These are phyloP conservation scores for Wickerhamomyces sydowiorum DNA, from an alignment of 805 yeast species.

Conservation along the genomic window DNA sequence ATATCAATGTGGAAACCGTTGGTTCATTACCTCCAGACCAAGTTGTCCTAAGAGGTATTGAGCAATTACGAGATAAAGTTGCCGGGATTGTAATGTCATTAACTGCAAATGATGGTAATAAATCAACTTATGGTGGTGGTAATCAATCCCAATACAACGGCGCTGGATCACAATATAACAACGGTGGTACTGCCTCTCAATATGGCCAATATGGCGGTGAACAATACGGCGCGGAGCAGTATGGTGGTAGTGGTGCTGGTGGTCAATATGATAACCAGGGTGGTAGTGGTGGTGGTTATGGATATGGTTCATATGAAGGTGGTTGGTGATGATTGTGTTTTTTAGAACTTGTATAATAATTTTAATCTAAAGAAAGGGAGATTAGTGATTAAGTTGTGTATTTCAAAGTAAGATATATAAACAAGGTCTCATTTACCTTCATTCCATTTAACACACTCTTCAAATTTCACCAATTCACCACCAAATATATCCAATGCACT, in stretches of 20 bases:
- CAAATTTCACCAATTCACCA: slow-evolving; percentile 71
- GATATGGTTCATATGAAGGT: slow-evolving; percentile 1
- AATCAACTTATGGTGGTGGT: slow-evolving; percentile 34
- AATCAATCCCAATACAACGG: slow-evolving; percentile 28
- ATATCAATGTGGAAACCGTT: slow-evolving; percentile 87
- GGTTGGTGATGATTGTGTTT: background rate
- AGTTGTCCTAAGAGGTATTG: slow-evolving; percentile 80
- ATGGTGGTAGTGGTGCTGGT: slow-evolving; percentile 29
- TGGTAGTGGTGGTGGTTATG: slow-evolving; percentile 11
- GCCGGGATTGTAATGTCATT: slow-evolving; percentile 81
- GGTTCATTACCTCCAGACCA: slow-evolving; percentile 88
- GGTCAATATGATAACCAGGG: slow-evolving; percentile 15
- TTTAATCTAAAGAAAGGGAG: no score
- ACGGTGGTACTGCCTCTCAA: slow-evolving; percentile 14
- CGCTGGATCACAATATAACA: slow-evolving; percentile 21
- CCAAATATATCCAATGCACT: slow-evolving; percentile 94
- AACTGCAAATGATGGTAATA: slow-evolving; percentile 42
- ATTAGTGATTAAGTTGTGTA: no score
- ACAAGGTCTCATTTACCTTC: slow-evolving; percentile 11
- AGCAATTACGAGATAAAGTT: slow-evolving; percentile 80
- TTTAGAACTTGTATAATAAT: no score
- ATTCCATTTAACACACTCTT: slow-evolving; percentile 78
- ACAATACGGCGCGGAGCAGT: slow-evolving; percentile 14
- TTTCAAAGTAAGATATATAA: no score
- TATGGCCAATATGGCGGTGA: slow-evolving; percentile 25